These are phyloP conservation scores for Apophysomyces trapeziformis DNA, from an alignment of 371 early-diverging fungal genomes.

Conservation along the genomic window DNA sequence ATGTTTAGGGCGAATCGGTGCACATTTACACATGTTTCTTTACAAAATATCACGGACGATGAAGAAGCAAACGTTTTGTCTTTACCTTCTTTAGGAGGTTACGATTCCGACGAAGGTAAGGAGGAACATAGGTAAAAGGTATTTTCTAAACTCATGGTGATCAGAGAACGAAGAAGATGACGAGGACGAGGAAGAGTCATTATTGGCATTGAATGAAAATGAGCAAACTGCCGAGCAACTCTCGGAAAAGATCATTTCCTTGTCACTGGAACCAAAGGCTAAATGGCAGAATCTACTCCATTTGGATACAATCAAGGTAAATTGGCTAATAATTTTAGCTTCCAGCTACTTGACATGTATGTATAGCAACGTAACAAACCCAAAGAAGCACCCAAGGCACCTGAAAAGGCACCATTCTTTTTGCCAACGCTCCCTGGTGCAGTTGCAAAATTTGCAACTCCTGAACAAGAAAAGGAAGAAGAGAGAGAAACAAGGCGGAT, in stretches of 20 bases:
- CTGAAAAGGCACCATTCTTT: constrained; percentile 94
- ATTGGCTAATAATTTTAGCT: neutral
- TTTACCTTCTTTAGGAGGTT: constrained; percentile 57
- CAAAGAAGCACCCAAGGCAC: constrained; percentile 82
- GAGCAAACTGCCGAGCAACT: constrained; percentile 65
- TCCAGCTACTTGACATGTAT: neutral
- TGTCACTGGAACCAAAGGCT: constrained; percentile 80
- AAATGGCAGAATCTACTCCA: constrained; percentile 92
- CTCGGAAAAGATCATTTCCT: constrained; percentile 80
- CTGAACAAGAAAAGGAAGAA: constrained; percentile 39
- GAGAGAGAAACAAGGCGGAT: constrained; percentile 42
- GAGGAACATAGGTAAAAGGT: constrained; percentile 20
- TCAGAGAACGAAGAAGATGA: constrained; percentile 20
- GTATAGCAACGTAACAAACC: constrained; percentile 88
- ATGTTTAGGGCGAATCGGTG: constrained; percentile 68
- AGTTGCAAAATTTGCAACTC: constrained; percentile 66
- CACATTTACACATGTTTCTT: constrained; percentile 70
- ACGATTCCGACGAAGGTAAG: constrained; percentile 44
- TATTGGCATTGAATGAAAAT: constrained; percentile 14
- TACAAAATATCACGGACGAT: constrained; percentile 68
- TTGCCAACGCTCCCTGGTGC: constrained; percentile 79
- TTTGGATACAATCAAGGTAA: constrained; percentile 87
- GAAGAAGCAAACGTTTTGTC: constrained; percentile 51
- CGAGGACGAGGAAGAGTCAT: constrained; percentile 31
- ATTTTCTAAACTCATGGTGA: neutral